Evolutionary conservation across 2,329 filamentous ascomycete species (phyloP), one percentile per base, ranked within the genome.

Genomic region (Tympanopsis confertula): DNA sequence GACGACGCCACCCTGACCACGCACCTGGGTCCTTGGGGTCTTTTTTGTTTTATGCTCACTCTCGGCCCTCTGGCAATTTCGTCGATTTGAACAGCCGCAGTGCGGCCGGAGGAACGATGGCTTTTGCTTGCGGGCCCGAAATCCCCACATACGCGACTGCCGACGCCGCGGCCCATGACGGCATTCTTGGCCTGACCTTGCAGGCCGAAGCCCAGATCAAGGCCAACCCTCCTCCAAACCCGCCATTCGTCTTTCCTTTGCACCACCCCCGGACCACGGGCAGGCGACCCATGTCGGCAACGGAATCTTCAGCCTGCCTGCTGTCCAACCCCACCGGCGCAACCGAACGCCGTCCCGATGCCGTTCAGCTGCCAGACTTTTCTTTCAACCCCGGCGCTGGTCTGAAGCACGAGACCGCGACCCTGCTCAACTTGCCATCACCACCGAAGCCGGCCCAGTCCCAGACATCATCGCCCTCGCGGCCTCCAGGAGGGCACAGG

Each of bases 231-330:
- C 64, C 63, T 37, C 75, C 76, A 35, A 82, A 82, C 38, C 77
- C 78, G 20, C 69, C 68, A 4, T 82, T 82, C 48, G 66, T 76
- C 40, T 82, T 82, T 47, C 79, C 78, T 2, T 56, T n/a, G 7
- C 7, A 26, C 7, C 22, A n/a, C 7, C 65, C 71, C 5, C 60
- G 71, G 42, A 56, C 65, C 1, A 62, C 61, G 2, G 65, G 63
- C 28, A 65, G 67, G 47, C 65, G 72, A 30, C 69, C 70, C 38
- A 61, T 63, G 47, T 76, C 73, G 39, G 48, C 45, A 28, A 45
- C 45, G 37, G 53, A 56, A 19, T 43, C 50, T 39, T 41, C 50
- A 33, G 35, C 38, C 37, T n/a, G 36, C 33, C 5, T 22, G 26
- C 22, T 17, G 22, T 10, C 7, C 7, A n/a, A n/a, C 7, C 22